Conservation (phyloP, 75 land plant genomes). For the Cunninghamia lanceolata region DNA sequence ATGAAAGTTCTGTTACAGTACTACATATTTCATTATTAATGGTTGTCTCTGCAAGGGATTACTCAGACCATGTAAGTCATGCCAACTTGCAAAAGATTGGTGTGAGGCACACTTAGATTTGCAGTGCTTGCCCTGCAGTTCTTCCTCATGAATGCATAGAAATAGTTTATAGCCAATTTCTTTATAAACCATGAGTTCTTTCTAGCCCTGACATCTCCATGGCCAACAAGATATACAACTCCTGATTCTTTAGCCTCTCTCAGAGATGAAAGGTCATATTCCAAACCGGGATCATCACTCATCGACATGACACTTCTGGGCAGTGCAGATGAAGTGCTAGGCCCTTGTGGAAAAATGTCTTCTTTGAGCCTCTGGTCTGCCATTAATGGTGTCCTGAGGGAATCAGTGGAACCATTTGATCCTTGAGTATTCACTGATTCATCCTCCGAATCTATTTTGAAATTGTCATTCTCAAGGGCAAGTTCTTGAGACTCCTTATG, state of each 20-base stretch:
- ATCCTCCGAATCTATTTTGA: constrained; percentile 38
- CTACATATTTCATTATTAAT: neutral
- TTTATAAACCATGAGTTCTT: constrained; percentile 83
- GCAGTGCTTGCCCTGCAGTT: constrained; percentile 76
- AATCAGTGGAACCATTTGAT: constrained; percentile 23
- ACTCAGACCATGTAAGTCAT: constrained; percentile 83
- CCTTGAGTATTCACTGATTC: constrained; percentile 26
- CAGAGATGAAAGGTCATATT: constrained; percentile 66
- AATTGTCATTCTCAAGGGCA: constrained; percentile 45
- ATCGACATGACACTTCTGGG: constrained; percentile 35
- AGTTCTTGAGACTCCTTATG: constrained; percentile 68
- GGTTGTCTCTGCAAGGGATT: neutral
- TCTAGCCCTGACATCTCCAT: constrained; percentile 80
- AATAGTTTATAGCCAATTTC: constrained; percentile 81
- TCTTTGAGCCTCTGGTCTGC: constrained; percentile 15
- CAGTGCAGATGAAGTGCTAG: constrained; percentile 12
- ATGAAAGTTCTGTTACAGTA: neutral
- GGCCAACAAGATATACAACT: constrained; percentile 73
- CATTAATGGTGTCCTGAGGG: constrained; percentile 50
- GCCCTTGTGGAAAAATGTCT: constrained; percentile 10
- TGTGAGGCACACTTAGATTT: constrained; percentile 76
- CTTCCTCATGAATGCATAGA: constrained; percentile 78
- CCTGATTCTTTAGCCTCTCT: constrained; percentile 70
- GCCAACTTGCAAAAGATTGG: constrained; percentile 68
- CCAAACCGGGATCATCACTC: constrained; percentile 61